These are phyloP conservation scores for Fusarium pseudoanthophilum DNA, from an alignment of 2,329 filamentous ascomycete genomes.

Conservation along the genomic window DNA sequence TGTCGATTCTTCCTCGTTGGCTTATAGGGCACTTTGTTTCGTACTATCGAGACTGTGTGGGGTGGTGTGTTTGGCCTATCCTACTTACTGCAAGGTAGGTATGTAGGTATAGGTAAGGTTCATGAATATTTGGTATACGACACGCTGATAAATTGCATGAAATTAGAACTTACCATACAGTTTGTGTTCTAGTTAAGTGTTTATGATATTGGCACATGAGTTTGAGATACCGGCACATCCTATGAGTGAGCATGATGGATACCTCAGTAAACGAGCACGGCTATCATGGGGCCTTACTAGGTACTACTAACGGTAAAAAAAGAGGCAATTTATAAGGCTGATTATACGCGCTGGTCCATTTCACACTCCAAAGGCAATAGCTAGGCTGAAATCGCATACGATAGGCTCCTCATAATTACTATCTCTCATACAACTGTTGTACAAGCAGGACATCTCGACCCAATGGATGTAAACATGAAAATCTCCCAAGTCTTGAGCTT, in stretches of 20 bases:
- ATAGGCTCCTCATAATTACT: slow-evolving; percentile 17
- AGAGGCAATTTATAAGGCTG: background rate
- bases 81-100: background rate
- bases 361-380: background rate
- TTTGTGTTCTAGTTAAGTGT: background rate
- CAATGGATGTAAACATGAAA: background rate
- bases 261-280: background rate
- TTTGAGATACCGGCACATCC: background rate
- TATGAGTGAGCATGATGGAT: background rate
- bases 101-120: background rate
- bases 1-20: background rate
- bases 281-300: background rate
- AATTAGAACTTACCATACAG: background rate
- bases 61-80: background rate
- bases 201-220: background rate
- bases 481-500: background rate
- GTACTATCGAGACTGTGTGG: slow-evolving; percentile 18
- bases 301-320: no score
- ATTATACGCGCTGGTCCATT: background rate
- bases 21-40: slow-evolving; percentile 5
- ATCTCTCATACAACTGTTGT: slow-evolving; percentile 4
- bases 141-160: background rate
- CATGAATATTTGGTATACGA: background rate
- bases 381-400: background rate
- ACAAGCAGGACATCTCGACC: slow-evolving; percentile 8